These are phyloP conservation scores for Botrytis tulipae DNA, from an alignment of 2,329 filamentous ascomycete genomes.

Conservation along the genomic window DNA sequence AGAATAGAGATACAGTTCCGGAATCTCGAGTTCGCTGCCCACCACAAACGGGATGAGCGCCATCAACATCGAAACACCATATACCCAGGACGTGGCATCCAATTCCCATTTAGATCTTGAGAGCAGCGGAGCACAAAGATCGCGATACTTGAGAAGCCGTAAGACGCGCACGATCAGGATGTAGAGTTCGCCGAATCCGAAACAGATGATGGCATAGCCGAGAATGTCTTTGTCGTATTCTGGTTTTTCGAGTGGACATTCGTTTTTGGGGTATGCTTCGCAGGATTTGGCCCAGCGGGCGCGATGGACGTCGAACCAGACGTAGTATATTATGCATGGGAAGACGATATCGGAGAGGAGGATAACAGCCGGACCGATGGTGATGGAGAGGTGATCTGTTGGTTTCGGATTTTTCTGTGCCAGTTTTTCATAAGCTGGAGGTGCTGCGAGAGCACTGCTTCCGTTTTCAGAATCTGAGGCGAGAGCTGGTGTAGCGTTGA, in stretches of 20 bases:
- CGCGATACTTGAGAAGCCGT: conserved; percentile 25
- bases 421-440: conserved; percentile 27
- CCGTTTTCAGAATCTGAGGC: background rate
- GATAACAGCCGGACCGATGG: conserved; percentile 29
- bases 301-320: conserved; percentile 20
- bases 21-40: conserved; percentile 25
- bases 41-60: conserved; percentile 31
- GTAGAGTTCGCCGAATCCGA: conserved; percentile 30
- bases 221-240: conserved; percentile 29
- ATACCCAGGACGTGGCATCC: conserved; percentile 32
- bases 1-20: conserved; percentile 44
- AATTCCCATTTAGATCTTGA: conserved; percentile 30
- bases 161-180: conserved; percentile 26
- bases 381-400: conserved; percentile 31
- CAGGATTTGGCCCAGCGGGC: conserved; percentile 24
- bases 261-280: conserved; percentile 12
- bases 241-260: conserved; percentile 24
- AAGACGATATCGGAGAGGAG: conserved; percentile 30
- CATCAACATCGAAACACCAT: conserved; percentile 29
- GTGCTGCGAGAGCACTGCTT: background rate
- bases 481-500: background rate
- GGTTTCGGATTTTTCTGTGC: conserved; percentile 30
- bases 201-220: conserved; percentile 29
- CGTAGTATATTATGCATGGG: conserved; percentile 32
- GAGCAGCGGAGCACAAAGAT: conserved; percentile 29